Conservation (phyloP, 163 green algal genomes). For the Chloromonas sp. region DNA sequence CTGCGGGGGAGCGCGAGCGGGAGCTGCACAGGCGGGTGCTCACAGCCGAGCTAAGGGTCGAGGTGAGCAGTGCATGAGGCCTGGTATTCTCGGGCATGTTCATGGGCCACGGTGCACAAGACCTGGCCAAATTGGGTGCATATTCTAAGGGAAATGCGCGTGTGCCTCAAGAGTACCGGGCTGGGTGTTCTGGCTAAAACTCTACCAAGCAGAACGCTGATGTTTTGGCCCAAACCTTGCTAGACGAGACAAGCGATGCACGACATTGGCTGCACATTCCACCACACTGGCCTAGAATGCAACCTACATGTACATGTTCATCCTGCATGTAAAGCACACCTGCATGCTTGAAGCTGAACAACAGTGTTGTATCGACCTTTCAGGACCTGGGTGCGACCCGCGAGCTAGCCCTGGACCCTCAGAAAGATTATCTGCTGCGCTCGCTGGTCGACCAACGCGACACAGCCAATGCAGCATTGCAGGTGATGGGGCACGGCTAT, state of each 20-base stretch:
- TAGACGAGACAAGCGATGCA: neutral
- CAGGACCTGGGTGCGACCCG: neutral
- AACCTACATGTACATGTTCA: too few species aligned
- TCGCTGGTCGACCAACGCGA: conserved; percentile 13
- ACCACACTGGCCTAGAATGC: too few species aligned
- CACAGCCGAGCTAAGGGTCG: conserved; percentile 24
- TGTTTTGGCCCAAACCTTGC: neutral
- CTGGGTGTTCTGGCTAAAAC: neutral
- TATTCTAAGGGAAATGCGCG: neutral
- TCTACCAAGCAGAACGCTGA: neutral
- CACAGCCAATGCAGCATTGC: conserved; percentile 12
- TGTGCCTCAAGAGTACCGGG: neutral
- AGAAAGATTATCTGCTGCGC: neutral
- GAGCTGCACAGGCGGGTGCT: conserved; percentile 33
- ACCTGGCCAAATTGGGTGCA: neutral
- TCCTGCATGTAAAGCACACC: too few species aligned
- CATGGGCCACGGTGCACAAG: neutral
- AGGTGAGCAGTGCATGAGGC: conserved; percentile 2
- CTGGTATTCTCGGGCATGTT: too few species aligned
- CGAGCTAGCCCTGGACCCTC: neutral
- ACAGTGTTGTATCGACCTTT: neutral
- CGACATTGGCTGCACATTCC: too few species aligned
- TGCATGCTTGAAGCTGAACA: too few species aligned
- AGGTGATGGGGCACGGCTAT: neutral
- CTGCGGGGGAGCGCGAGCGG: conserved; percentile 26